phyloP scores from a whole-genome alignment of 1,284 basidiomycete species.

The Naganishia sp. region DNA sequence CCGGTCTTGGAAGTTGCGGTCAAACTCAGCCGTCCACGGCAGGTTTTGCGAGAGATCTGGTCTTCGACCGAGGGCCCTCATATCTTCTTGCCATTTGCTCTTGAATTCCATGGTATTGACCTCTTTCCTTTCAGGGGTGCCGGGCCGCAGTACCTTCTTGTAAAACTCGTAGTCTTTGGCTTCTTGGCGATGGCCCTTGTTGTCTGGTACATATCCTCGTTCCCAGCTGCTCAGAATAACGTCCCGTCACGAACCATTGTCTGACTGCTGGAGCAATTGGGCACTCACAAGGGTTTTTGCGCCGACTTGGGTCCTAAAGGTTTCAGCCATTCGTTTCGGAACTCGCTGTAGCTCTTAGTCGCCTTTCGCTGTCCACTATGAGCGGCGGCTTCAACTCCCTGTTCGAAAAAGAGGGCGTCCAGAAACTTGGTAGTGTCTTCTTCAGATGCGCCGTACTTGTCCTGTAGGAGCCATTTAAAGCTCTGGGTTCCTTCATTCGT shows the following conservation, averaged over 20 bases:
- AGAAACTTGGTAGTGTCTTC: conserved; percentile 19
- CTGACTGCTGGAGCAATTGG: too few relatives aligned
- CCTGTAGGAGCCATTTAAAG: conserved; percentile 15
- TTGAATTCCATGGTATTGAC: conserved; percentile 1
- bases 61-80: conserved; percentile 1
- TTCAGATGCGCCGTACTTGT: conserved; percentile 25
- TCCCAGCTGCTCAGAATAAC: conserved; percentile 10
- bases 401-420: conserved; percentile 18
- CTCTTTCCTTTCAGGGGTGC: neutral
- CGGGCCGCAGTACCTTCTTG: neutral
- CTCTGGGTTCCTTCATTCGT: conserved; percentile 22
- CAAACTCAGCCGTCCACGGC: conserved; percentile 1
- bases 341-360: conserved; percentile 3
- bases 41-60: neutral
- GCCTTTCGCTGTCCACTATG: conserved; percentile 11
- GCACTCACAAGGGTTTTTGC: conserved; percentile 14
- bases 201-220: neutral
- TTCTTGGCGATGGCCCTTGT: conserved; percentile 2
- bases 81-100: neutral
- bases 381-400: conserved; percentile 13
- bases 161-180: neutral
- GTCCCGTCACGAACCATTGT: neutral
- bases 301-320: neutral
- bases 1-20: neutral
- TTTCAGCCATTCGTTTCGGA: neutral